Percentiles rank a stretch among this genome's conserved stretches.
phyloP scores from a whole-genome alignment of 768 basidiomycete species.

The Pholiota molesta region DNA sequence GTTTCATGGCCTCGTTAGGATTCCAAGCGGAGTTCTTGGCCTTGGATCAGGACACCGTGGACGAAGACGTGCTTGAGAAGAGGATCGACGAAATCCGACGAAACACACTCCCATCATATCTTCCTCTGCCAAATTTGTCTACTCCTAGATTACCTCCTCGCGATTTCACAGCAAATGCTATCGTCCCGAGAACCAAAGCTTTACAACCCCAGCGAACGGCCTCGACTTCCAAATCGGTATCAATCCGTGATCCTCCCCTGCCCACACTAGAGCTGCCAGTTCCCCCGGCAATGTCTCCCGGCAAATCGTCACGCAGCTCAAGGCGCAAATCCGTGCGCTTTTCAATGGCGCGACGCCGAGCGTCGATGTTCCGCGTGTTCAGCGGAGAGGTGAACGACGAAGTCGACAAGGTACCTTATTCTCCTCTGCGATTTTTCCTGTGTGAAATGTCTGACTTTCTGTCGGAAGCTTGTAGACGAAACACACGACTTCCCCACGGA shows the following conservation, averaged over 20 bases:
- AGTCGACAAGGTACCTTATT: constrained; percentile 25
- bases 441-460: neutral
- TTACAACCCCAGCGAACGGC: neutral
- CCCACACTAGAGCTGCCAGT: neutral
- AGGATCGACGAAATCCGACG: constrained; percentile 33
- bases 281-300: constrained; percentile 13
- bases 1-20: constrained; percentile 23
- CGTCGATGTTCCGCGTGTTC: constrained; percentile 27
- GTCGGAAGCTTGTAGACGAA: constrained; percentile 25
- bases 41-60: neutral
- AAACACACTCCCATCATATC: constrained; percentile 30
- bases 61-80: constrained; percentile 21
- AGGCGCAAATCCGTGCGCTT: constrained; percentile 30
- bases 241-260: neutral
- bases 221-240: neutral
- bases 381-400: constrained; percentile 22
- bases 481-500: constrained; percentile 29
- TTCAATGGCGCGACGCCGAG: constrained; percentile 26
- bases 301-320: constrained; percentile 12
- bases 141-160: constrained; percentile 11
- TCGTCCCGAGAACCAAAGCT: neutral
- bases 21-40: constrained; percentile 11
- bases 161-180: constrained; percentile 2
- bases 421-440: neutral
- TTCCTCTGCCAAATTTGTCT: constrained; percentile 23